Conservation (phyloP, 2,329 filamentous ascomycete genomes). For the Fusarium heterosporum region DNA sequence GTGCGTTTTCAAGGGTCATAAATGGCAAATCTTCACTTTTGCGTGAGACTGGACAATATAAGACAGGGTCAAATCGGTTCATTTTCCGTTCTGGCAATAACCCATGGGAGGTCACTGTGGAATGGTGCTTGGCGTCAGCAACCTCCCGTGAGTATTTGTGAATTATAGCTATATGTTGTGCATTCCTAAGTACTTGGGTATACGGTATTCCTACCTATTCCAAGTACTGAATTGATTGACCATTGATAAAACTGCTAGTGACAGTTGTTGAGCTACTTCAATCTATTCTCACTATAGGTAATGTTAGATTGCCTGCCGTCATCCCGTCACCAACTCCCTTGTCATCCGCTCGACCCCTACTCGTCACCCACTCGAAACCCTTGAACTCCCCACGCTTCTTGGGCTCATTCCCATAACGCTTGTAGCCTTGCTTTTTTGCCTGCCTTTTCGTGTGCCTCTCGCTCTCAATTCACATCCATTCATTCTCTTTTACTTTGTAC, state of each 20-base stretch:
- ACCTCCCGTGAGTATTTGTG: conserved; percentile 29
- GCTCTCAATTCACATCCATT: conserved; percentile 6
- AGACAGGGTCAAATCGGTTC: conserved; percentile 2
- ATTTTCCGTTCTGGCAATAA: conserved; percentile 16
- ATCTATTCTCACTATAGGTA: not conserved
- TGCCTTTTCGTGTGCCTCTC: conserved; percentile 8
- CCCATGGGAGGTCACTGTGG: conserved; percentile 1
- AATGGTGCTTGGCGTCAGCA: conserved; percentile 34
- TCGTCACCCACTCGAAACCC: conserved; percentile 34
- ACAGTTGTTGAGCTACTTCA: not conserved
- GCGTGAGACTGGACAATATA: not conserved
- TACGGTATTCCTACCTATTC: no score
- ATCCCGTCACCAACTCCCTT: conserved; percentile 38
- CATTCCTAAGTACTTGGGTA: not conserved
- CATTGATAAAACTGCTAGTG: not conserved
- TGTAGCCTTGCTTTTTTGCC: conserved; percentile 36
- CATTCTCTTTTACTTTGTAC: not conserved
- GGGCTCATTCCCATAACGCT: conserved; percentile 17
- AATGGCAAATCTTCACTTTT: not conserved
- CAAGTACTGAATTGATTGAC: no score
- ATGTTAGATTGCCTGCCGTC: conserved; percentile 16
- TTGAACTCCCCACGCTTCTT: conserved; percentile 34
- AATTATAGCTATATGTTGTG: conserved; percentile 9
- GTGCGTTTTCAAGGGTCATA: conserved; percentile 15
- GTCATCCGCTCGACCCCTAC: conserved; percentile 25